These are phyloP conservation scores for Recurvomyces mirabilis DNA, from an alignment of 495 filamentous ascomycete genomes.

Conservation along the genomic window DNA sequence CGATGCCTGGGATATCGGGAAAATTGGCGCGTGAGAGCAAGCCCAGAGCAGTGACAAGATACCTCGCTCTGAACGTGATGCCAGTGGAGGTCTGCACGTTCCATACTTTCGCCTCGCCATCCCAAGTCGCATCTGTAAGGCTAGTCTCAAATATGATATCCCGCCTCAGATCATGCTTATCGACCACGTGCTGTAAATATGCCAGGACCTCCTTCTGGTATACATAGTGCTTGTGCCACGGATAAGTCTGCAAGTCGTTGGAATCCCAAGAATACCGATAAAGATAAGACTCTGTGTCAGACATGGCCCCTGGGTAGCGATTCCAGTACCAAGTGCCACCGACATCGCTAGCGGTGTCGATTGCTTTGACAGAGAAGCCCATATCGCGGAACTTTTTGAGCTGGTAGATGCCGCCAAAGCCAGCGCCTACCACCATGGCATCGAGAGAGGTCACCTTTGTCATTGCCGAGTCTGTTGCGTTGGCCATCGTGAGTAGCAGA, in stretches of 20 bases:
- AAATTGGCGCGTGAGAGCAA: conserved; percentile 23
- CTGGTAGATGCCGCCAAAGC: conserved; percentile 17
- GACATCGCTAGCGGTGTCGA: conserved; percentile 6
- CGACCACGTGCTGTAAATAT: conserved; percentile 28
- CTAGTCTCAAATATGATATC: conserved; percentile 24
- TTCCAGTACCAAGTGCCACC: conserved; percentile 9
- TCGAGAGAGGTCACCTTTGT: too few species aligned
- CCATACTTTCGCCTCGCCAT: conserved; percentile 22
- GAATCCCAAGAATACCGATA: conserved; percentile 20
- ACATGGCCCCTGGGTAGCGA: conserved; percentile 2
- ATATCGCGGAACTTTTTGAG: conserved; percentile 3
- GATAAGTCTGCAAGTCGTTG: conserved; percentile 13
- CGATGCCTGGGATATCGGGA: conserved; percentile 28
- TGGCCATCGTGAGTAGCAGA: too few species aligned
- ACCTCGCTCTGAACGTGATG: conserved; percentile 16
- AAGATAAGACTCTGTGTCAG: conserved; percentile 9
- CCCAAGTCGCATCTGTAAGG: conserved; percentile 19
- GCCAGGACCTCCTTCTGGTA: conserved; percentile 9
- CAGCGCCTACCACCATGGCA: conserved; percentile 15
- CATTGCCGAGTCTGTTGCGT: too few species aligned
- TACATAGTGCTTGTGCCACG: conserved; percentile 5
- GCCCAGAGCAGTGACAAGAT: conserved; percentile 28
- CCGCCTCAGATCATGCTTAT: conserved; percentile 21
- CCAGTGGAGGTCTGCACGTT: conserved; percentile 14
- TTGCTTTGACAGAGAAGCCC: conserved; percentile 4